A percentile compares a stretch with the other conserved stretches of the same genome.
Conservation (phyloP, 768 basidiomycete species). For the Leccinum subgranulosum region DNA sequence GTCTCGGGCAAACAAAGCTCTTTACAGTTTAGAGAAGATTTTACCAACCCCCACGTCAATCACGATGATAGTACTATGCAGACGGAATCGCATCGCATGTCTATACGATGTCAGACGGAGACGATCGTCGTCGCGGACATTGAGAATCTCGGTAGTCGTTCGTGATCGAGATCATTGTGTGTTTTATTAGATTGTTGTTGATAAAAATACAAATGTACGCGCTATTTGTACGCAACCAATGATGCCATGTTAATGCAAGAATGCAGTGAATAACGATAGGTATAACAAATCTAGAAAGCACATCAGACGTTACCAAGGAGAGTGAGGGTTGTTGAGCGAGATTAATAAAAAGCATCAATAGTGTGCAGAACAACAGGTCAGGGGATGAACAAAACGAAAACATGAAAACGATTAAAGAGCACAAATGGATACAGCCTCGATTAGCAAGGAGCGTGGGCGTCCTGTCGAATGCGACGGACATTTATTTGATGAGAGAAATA, state of each 20-base stretch:
- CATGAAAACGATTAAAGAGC: not conserved
- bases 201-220: constrained; percentile 20
- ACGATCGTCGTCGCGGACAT: constrained; percentile 14
- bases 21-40: constrained; percentile 13
- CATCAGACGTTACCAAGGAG: constrained; percentile 3
- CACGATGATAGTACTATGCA: not conserved
- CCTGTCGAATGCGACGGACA: constrained; percentile 12
- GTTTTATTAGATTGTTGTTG: constrained; percentile 3
- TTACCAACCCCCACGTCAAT: not conserved
- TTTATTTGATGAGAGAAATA: not conserved
- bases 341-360: constrained; percentile 16
- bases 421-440: not conserved
- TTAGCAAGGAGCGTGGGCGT: constrained; percentile 16
- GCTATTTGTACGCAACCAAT: constrained; percentile 3
- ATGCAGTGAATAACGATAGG: constrained; percentile 11
- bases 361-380: not conserved
- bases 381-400: not conserved
- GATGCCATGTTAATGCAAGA: constrained; percentile 10
- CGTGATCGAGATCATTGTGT: not conserved
- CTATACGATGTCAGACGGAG: constrained; percentile 16
- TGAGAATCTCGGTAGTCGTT: not conserved
- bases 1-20: constrained; percentile 12
- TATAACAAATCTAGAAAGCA: constrained; percentile 1
- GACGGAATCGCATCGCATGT: constrained; percentile 1
- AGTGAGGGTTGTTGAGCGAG: constrained; percentile 3